These are phyloP conservation scores for Somion occarium DNA, from an alignment of 1,284 basidiomycete genomes.

Conservation along the genomic window DNA sequence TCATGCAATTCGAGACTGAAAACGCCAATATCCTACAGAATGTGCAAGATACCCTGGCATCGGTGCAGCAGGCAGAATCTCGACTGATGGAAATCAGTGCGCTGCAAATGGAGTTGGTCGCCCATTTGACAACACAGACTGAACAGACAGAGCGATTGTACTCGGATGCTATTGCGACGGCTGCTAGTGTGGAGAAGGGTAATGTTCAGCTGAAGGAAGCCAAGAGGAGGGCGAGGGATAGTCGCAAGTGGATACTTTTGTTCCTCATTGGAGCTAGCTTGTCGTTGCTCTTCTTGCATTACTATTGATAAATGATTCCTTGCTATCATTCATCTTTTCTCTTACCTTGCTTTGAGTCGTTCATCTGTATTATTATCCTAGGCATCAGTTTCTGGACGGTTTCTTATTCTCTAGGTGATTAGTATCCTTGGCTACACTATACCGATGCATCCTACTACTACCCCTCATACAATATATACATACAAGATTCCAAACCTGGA, in stretches of 20 bases:
- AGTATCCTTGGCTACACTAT: slow-evolving; percentile 2
- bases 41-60: slow-evolving; percentile 79
- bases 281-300: slow-evolving; percentile 83
- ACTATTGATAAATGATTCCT: slow-evolving; percentile 44
- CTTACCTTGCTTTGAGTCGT: background rate
- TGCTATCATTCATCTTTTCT: background rate
- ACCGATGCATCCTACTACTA: slow-evolving; percentile 1
- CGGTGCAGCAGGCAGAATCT: slow-evolving; percentile 85
- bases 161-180: slow-evolving; percentile 84
- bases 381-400: background rate
- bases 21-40: slow-evolving; percentile 80
- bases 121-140: slow-evolving; percentile 83
- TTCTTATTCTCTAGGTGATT: background rate
- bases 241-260: slow-evolving; percentile 77
- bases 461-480: background rate
- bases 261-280: slow-evolving; percentile 86
- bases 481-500: background rate
- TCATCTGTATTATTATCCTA: background rate
- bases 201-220: slow-evolving; percentile 85
- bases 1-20: slow-evolving; percentile 87
- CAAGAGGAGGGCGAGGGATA: slow-evolving; percentile 74
- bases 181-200: slow-evolving; percentile 79
- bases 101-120: slow-evolving; percentile 83
- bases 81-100: slow-evolving; percentile 86
- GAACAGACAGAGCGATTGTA: slow-evolving; percentile 86